Conservation (phyloP, 139 green algal genomes). For the Chlorella vulgaris region DNA sequence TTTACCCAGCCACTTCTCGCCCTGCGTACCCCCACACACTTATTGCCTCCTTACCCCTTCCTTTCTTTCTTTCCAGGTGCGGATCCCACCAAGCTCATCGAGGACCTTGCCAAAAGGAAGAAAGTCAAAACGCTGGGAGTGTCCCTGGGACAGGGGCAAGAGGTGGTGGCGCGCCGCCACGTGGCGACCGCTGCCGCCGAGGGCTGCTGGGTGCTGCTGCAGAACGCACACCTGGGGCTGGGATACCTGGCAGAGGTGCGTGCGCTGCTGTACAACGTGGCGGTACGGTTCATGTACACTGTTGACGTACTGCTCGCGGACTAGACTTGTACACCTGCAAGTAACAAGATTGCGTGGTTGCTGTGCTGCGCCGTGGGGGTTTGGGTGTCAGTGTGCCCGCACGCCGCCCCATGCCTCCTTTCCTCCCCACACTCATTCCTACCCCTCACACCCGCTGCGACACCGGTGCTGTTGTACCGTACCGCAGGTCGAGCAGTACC, state of each 20-base stretch:
- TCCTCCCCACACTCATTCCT: too few species aligned
- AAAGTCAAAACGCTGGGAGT: slow-evolving; percentile 89
- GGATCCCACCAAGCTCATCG: slow-evolving; percentile 93
- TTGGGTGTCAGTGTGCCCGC: too few species aligned
- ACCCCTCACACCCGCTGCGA: too few species aligned
- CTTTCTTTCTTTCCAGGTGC: slow-evolving; percentile 41
- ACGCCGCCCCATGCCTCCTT: too few species aligned
- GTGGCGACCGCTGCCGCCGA: slow-evolving; percentile 83
- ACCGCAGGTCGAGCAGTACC: slow-evolving; percentile 80
- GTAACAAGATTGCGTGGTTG: too few species aligned
- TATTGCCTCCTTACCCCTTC: too few species aligned
- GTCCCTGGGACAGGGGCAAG: slow-evolving; percentile 92
- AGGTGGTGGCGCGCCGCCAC: slow-evolving; percentile 91
- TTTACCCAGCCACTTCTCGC: too few species aligned
- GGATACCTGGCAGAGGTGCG: slow-evolving; percentile 88
- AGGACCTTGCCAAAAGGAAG: slow-evolving; percentile 93
- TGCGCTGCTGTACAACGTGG: too few species aligned
- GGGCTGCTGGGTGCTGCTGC: slow-evolving; percentile 95
- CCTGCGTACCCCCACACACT: not conserved
- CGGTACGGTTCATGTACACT: too few species aligned
- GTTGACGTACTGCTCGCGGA: too few species aligned
- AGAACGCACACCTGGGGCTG: slow-evolving; percentile 96
- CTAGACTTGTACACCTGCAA: too few species aligned
- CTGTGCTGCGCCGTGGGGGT: too few species aligned
- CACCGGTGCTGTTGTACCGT: not conserved